phyloP scores from a whole-genome alignment of 2,329 filamentous ascomycete genomes.

The Epichloe hybrida region DNA sequence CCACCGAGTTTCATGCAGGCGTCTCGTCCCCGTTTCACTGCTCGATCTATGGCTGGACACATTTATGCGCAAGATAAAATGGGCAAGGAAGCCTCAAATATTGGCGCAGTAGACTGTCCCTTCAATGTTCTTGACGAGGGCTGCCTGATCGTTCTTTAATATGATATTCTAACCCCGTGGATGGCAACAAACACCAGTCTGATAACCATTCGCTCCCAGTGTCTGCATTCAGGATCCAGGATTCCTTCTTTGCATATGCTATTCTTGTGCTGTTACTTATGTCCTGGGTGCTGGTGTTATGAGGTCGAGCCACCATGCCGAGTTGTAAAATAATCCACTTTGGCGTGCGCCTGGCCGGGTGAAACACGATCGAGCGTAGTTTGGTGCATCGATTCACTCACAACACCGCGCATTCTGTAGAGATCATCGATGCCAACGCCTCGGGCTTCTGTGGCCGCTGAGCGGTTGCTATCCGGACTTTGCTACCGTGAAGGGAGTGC shows the following conservation, averaged over 20 bases:
- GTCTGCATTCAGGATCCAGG: background rate
- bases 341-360: background rate
- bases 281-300: background rate
- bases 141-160: background rate
- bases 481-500: background rate
- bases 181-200: background rate
- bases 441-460: background rate
- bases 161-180: background rate
- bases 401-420: background rate
- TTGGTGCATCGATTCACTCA: background rate
- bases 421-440: background rate
- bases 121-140: background rate
- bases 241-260: background rate
- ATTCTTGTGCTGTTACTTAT: background rate
- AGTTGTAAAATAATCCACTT: background rate
- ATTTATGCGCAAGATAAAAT: background rate
- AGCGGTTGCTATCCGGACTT: background rate
- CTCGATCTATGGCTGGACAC: background rate
- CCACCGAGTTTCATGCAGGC: background rate
- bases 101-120: background rate
- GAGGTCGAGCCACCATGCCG: background rate
- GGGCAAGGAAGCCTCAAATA: background rate
- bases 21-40: background rate
- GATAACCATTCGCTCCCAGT: background rate
- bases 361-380: background rate